Conservation (phyloP, 495 filamentous ascomycete genomes). For the Diplogelasinospora grovesii region DNA sequence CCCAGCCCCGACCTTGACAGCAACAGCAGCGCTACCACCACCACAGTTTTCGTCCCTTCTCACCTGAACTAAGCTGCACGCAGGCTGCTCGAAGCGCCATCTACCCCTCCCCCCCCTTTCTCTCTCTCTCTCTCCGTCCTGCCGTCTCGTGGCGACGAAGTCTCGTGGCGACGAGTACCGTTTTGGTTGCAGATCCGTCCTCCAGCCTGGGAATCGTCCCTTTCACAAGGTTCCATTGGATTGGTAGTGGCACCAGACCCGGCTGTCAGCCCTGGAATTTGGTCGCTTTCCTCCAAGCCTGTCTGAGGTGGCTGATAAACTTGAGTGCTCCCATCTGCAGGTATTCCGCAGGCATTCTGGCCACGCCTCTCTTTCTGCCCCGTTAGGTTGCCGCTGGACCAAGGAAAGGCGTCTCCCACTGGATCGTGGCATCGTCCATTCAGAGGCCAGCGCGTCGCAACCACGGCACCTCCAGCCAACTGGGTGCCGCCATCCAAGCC, state of each 20-base stretch:
- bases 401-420: too few relatives aligned
- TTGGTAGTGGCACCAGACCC: too few relatives aligned
- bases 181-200: not conserved
- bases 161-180: too few relatives aligned
- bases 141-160: not conserved
- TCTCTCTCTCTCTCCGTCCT: not conserved
- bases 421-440: too few relatives aligned
- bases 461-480: constrained; percentile 19
- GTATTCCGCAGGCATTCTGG: not conserved
- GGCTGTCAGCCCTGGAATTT: too few relatives aligned
- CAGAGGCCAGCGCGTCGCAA: not conserved
- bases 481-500: constrained; percentile 15
- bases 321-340: not conserved
- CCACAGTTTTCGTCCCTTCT: not conserved
- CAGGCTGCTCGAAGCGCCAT: too few relatives aligned
- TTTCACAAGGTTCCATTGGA: not conserved
- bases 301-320: too few relatives aligned
- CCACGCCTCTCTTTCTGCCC: not conserved
- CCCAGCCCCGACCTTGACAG: not conserved
- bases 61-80: not conserved
- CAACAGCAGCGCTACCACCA: not conserved
- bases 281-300: not conserved
- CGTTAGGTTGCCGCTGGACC: too few relatives aligned
- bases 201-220: not conserved
- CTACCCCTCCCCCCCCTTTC: too few relatives aligned